Evolutionary conservation across 2,329 filamentous ascomycete species (phyloP).

Genomic region (Pyricularia pennisetigena): DNA sequence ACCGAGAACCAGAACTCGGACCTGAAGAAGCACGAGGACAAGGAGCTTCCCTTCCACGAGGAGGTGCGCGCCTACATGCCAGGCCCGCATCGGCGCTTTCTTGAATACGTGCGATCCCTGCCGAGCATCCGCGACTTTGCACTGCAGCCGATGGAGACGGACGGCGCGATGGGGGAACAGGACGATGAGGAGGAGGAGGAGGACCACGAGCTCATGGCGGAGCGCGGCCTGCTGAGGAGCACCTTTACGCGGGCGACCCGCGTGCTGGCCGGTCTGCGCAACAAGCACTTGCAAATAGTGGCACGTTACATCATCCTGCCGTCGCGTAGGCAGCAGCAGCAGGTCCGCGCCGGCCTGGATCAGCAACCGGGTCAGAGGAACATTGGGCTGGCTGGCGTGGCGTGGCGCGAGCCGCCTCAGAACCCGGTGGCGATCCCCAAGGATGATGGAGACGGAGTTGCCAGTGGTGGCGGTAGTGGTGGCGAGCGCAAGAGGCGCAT

Average conservation of each 20-base stretch:
- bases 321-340: slow-evolving; percentile 27
- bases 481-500: neutral
- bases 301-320: slow-evolving; percentile 84
- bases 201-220: slow-evolving; percentile 15
- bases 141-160: slow-evolving; percentile 23
- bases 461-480: slow-evolving; percentile 12
- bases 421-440: slow-evolving; percentile 5
- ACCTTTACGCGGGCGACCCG: slow-evolving; percentile 64
- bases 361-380: neutral
- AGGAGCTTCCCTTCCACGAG: slow-evolving; percentile 31
- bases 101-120: slow-evolving; percentile 58
- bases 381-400: slow-evolving; percentile 14
- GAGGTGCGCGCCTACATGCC: slow-evolving; percentile 90
- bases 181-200: slow-evolving; percentile 28
- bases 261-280: slow-evolving; percentile 66
- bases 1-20: slow-evolving; percentile 21
- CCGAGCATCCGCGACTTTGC: slow-evolving; percentile 68
- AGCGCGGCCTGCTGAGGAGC: slow-evolving; percentile 29
- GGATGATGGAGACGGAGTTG: neutral
- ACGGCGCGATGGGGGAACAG: slow-evolving; percentile 21
- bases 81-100: slow-evolving; percentile 67
- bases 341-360: neutral
- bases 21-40: slow-evolving; percentile 12
- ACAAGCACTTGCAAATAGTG: slow-evolving; percentile 84
- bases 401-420: slow-evolving; percentile 5